Percentiles rank a stretch among this genome's conserved stretches.
Evolutionary conservation across 108 stramenopile species (phyloP).

Genomic region (Nitzschia putrida): DNA sequence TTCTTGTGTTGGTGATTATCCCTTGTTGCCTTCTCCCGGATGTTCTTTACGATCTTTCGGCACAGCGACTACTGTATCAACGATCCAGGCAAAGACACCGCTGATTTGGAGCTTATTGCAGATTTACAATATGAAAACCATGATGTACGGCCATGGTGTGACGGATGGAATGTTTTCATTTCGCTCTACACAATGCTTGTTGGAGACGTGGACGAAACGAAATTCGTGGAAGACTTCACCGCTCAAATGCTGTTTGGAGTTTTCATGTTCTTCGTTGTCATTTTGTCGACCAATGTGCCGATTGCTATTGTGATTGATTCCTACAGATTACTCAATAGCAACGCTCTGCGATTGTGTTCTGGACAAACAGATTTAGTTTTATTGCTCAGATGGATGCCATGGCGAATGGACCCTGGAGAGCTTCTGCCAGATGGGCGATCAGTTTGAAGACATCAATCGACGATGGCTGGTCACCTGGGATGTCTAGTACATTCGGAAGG

Average conservation of each 20-base stretch:
- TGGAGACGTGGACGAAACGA: constrained; percentile 55
- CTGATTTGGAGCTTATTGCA: constrained; percentile 7
- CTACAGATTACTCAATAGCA: constrained; percentile 79
- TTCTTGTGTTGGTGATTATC: constrained; percentile 54
- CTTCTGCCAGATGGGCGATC: constrained; percentile 12
- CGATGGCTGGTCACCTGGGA: neutral
- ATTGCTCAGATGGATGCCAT: constrained; percentile 77
- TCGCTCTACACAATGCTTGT: constrained; percentile 72
- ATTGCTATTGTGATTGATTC: constrained; percentile 65
- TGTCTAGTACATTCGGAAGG: constrained; percentile 37
- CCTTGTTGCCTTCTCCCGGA: constrained; percentile 65
- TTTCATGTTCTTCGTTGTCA: constrained; percentile 74
- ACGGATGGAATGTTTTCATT: constrained; percentile 52
- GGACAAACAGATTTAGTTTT: constrained; percentile 79
- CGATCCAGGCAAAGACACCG: neutral
- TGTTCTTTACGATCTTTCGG: constrained; percentile 51
- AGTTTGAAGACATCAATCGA: constrained; percentile 13
- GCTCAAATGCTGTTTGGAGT: constrained; percentile 48
- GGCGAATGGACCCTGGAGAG: constrained; percentile 52
- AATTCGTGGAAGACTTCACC: constrained; percentile 39
- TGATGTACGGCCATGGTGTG: constrained; percentile 50
- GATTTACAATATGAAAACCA: constrained; percentile 2
- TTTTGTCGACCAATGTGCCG: constrained; percentile 66
- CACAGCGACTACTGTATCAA: constrained; percentile 34
- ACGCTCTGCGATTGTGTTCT: constrained; percentile 80